Evolutionary conservation across 352 stramenopile species (phyloP), one percentile per base, ranked within the genome.

Genomic region (Pythium utonaiense): DNA sequence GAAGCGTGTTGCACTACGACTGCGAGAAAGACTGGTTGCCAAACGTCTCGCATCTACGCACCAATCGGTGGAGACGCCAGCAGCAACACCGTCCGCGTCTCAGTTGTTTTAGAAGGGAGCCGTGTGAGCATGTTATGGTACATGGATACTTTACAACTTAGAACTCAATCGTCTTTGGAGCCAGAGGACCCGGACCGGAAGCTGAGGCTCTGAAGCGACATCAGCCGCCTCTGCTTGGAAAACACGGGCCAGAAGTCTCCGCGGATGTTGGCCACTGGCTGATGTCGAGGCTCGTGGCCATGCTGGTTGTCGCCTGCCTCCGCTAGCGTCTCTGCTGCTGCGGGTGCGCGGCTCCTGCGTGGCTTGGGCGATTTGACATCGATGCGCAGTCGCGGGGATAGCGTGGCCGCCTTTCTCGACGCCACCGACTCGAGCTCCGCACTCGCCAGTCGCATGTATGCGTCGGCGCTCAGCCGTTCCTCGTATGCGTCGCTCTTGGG

Each of bases 381-480:
- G 6, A 25, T 22, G 10, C n/a, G 55, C 17, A 56, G 28, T 19
- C n/a, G 44, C 12, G 57, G 27, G 21, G 53, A 44, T 9, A 19
- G 34, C 21, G 56, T 25, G 33, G 38, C 41, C 16, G 52, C 13
- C 47, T 57, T 61, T 12, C 28, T 30, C 6, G 27, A 44, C 1
- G 63, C 52, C 3, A 58, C 14, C 8, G 36, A 42, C 44, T 81
- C 77, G 48, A 90, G 75, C 57, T 81, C 77, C 14, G 73, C 67
- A 44, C 68, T 88, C 27, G 85, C 85, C 22, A 91, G 71, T 16
- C 84, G 77, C 80, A 94, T 94, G 67, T 78, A 94, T 16, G 74
- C 75, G 42, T 94, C 85, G 12, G 82, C 77, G 48, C 78, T 94
- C 9, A 74, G 77, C 21, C 69, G 68, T 19, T 74, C 77, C 12